A percentile compares a stretch with the other conserved stretches of the same genome.
phyloP scores from a whole-genome alignment of 225 moss, liverwort and hornwort species.

The Sphagnum contortum region DNA sequence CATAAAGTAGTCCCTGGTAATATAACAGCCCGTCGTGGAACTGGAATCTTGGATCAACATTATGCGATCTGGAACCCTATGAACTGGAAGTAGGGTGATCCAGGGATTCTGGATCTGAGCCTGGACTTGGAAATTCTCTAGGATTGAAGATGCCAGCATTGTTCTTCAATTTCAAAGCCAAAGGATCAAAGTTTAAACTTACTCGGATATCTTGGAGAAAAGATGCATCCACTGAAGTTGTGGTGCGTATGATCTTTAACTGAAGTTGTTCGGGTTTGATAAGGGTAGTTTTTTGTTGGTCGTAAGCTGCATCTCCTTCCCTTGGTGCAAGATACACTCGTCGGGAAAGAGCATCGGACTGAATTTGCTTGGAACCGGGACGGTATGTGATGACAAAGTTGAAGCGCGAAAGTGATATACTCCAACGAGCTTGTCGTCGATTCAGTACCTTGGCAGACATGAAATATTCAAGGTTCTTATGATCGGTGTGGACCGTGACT shows the following conservation, averaged over 20 bases:
- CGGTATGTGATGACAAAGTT: conserved; percentile 1
- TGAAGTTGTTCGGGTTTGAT: background rate
- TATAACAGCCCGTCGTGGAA: background rate
- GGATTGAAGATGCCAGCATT: too few species aligned
- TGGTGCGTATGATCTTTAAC: background rate
- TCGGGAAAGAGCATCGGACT: background rate
- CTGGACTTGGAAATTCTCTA: too few species aligned
- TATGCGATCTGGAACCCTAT: too few species aligned
- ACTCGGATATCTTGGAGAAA: background rate
- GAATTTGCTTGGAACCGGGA: background rate
- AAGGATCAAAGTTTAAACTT: background rate
- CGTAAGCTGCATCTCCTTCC: background rate
- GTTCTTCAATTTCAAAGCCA: conserved; percentile 1
- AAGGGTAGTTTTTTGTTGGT: background rate
- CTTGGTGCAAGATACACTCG: background rate
- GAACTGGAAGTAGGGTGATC: too few species aligned
- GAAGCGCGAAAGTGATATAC: background rate
- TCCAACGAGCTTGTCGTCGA: conserved; percentile 1
- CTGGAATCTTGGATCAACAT: background rate
- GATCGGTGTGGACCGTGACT: background rate
- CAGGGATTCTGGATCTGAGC: too few species aligned
- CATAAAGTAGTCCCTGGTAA: conserved; percentile 1
- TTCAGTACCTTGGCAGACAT: background rate
- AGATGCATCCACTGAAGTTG: background rate
- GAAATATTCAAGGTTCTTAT: conserved; percentile 3